These are phyloP conservation scores for Mollisia scopiformis DNA, from an alignment of 2,329 filamentous ascomycete genomes.

Conservation along the genomic window DNA sequence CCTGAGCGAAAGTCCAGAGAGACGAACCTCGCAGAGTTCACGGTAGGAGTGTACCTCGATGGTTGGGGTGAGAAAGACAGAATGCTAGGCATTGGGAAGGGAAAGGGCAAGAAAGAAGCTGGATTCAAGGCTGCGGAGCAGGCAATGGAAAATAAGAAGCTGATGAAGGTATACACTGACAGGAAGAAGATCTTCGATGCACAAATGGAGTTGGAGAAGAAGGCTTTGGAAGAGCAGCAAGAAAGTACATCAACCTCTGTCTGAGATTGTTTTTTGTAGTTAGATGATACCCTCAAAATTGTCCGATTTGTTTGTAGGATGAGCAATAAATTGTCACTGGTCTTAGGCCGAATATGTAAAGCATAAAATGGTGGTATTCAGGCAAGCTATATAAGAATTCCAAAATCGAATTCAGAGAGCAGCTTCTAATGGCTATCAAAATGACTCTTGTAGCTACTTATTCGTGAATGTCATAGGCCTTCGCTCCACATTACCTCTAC, in stretches of 20 bases:
- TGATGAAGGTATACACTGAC: conserved; percentile 51
- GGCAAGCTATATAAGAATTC: too few species aligned
- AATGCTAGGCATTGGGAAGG: conserved; percentile 65
- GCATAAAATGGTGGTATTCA: too few species aligned
- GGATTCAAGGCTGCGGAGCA: conserved; percentile 66
- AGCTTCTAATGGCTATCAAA: too few species aligned
- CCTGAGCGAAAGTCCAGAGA: conserved; percentile 56
- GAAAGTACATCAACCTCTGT: background rate
- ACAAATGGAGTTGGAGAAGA: conserved; percentile 29
- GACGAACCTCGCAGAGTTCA: conserved; percentile 59
- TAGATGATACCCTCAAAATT: background rate
- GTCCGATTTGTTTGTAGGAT: too few species aligned
- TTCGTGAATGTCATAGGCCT: too few species aligned
- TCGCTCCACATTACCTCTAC: too few species aligned
- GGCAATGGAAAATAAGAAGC: conserved; percentile 67
- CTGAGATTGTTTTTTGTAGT: background rate
- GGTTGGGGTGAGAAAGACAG: conserved; percentile 70
- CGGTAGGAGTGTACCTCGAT: conserved; percentile 65
- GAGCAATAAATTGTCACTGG: too few species aligned
- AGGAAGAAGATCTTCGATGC: conserved; percentile 50
- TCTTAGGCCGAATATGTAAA: too few species aligned
- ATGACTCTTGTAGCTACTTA: too few species aligned
- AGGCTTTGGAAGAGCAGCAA: conserved; percentile 21
- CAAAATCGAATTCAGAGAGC: too few species aligned
- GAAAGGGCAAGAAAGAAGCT: conserved; percentile 69